Evolutionary conservation across 192 early-diverging fungal species (phyloP), one percentile per base, ranked within the genome.

Genomic region (Jimgerdemannia flammicorona): DNA sequence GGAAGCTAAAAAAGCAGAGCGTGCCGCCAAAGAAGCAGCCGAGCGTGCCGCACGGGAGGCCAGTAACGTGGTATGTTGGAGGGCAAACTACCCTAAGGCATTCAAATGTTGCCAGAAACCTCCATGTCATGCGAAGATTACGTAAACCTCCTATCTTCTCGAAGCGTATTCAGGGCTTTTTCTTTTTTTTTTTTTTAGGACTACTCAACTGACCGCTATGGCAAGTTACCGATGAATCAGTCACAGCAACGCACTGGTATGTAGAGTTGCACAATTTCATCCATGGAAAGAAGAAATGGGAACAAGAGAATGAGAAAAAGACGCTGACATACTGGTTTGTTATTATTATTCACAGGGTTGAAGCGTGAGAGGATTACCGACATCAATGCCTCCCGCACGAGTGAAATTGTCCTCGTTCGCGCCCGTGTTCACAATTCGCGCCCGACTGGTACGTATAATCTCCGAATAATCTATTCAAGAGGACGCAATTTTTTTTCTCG

Each of bases 401-500:
- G 90, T 68, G 87, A 97, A 80, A 89, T 83, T 3, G 91, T 99
- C 40, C 84, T 89, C 65, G 83, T 99, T 67, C 94, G 93, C 74
- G 97, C 95, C 18, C 92, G 98, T 68, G 90, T 99, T 43, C 97
- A 98, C 75, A 94, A 87, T 40, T 95, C 93, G 63, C 92, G 96
- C 42, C 85, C 93, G 17, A 93, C 89, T n/a, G 93, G 94, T 85
- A 84, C 63, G 85, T 81, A 74, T 68, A 9, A 6, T 10, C 49
- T 59, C 6, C 49, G 14, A 10, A 59, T 59, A 59, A 59, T 59
- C 14, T 10, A 59, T 59, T 29, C 29, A 29, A 29, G 29, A 29
- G 1, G 29, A 29, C 29, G 29, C 29, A 29, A 29, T 29, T 29
- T 29, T 29, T 29, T 29, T 29, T 1, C 29, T 19, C 14, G 64